phyloP scores from a whole-genome alignment of 1,284 basidiomycete species.

The Austroboletus olivaceoglutinosus region DNA sequence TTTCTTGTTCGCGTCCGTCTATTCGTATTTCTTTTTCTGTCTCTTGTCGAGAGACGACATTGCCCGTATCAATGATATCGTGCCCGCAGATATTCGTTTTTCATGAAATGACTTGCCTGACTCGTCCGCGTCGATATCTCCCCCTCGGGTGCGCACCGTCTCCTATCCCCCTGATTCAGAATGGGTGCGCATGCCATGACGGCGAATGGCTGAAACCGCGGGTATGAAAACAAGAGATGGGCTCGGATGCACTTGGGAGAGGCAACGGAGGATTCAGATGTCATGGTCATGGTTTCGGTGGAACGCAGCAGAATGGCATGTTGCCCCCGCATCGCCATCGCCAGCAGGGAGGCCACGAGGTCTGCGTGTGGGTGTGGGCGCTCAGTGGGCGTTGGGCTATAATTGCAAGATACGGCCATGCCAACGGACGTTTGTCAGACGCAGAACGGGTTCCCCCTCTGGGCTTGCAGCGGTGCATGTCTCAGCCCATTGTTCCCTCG shows the following conservation, averaged over 20 bases:
- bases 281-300: background rate
- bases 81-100: conserved; percentile 20
- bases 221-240: conserved; percentile 17
- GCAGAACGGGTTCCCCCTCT: no score
- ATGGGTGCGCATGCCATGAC: background rate
- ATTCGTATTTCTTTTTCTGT: background rate
- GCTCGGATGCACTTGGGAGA: conserved; percentile 14
- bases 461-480: conserved; percentile 6
- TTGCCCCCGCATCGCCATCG: background rate
- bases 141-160: conserved; percentile 7
- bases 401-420: background rate
- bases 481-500: conserved; percentile 28
- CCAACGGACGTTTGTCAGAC: no score
- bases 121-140: conserved; percentile 12
- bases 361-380: background rate
- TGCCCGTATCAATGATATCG: conserved; percentile 5
- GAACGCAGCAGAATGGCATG: background rate
- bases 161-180: conserved; percentile 7
- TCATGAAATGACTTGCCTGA: conserved; percentile 14
- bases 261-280: background rate
- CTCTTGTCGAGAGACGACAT: background rate
- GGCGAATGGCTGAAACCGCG: conserved; percentile 21
- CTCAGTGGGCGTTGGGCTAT: background rate
- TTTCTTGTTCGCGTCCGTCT: background rate
- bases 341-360: background rate